Evolutionary conservation across 169 alveolate genomes (phyloP).

Genomic region (Plasmodium relictum): DNA sequence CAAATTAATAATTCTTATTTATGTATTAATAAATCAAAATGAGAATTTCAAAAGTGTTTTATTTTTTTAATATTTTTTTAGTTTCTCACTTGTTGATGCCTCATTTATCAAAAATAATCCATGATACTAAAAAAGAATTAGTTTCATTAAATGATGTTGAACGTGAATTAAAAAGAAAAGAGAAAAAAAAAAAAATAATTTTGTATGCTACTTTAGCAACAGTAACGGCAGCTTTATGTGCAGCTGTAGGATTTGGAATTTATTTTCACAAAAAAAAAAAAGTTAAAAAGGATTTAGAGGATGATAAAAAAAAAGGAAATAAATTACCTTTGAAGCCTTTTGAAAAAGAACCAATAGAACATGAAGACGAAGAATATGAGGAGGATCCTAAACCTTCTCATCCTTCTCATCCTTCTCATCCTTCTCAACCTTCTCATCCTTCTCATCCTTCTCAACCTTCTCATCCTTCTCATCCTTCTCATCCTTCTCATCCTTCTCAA

Average conservation of each 20-base stretch:
- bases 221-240: constrained; percentile 19
- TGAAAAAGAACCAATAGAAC: not conserved
- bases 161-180: constrained; percentile 5
- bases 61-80: constrained; percentile 8
- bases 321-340: no score
- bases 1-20: no score
- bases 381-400: no score
- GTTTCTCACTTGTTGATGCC: constrained; percentile 9
- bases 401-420: no score
- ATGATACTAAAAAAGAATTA: not conserved
- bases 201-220: constrained; percentile 22
- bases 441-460: no score
- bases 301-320: not conserved
- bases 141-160: not conserved
- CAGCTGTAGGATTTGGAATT: constrained; percentile 39
- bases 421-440: no score
- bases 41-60: constrained; percentile 27
- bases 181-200: constrained; percentile 11
- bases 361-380: not conserved
- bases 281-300: not conserved
- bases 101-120: constrained; percentile 1
- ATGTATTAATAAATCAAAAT: no score
- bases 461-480: no score
- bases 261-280: constrained; percentile 26
- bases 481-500: no score